phyloP scores from a whole-genome alignment of 2,329 filamentous ascomycete genomes.

The Sphaerulina populicola region DNA sequence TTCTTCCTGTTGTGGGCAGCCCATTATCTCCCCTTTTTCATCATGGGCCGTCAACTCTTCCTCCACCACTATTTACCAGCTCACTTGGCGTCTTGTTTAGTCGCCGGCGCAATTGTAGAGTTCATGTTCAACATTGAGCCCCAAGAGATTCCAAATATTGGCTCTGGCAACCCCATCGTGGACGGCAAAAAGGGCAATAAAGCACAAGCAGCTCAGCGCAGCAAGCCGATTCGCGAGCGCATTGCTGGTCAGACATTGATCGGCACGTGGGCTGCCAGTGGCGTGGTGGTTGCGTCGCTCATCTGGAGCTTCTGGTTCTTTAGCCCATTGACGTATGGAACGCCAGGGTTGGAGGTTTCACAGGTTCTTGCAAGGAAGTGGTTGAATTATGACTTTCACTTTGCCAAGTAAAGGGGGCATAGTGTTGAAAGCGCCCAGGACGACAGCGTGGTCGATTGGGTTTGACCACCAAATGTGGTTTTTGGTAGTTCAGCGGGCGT shows the following conservation, averaged over 20 bases:
- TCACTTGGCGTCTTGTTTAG: constrained; percentile 80
- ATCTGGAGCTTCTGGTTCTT: constrained; percentile 85
- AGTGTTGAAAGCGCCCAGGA: constrained; percentile 27
- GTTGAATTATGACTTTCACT: constrained; percentile 95
- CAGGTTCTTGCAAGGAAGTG: constrained; percentile 81
- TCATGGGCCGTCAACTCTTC: constrained; percentile 98
- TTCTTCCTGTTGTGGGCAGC: constrained; percentile 98
- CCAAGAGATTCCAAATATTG: constrained; percentile 48
- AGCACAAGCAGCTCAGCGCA: constrained; percentile 39
- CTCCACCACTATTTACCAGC: constrained; percentile 95
- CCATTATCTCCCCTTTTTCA: constrained; percentile 93
- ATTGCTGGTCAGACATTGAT: constrained; percentile 70
- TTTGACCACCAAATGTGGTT: not conserved
- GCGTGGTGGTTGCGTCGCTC: constrained; percentile 59
- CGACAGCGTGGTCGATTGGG: constrained; percentile 1
- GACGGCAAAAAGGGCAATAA: constrained; percentile 30
- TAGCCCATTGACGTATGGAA: constrained; percentile 89
- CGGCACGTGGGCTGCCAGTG: constrained; percentile 68
- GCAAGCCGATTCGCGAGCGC: constrained; percentile 71
- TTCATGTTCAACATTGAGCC: constrained; percentile 93
- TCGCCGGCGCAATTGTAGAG: constrained; percentile 83
- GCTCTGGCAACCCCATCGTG: constrained; percentile 34
- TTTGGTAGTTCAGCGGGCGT: constrained; percentile 6
- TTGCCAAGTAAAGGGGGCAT: constrained; percentile 66
- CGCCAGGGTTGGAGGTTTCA: constrained; percentile 72